Conservation (phyloP, 768 basidiomycete genomes). For the Myochromella boudieri region DNA sequence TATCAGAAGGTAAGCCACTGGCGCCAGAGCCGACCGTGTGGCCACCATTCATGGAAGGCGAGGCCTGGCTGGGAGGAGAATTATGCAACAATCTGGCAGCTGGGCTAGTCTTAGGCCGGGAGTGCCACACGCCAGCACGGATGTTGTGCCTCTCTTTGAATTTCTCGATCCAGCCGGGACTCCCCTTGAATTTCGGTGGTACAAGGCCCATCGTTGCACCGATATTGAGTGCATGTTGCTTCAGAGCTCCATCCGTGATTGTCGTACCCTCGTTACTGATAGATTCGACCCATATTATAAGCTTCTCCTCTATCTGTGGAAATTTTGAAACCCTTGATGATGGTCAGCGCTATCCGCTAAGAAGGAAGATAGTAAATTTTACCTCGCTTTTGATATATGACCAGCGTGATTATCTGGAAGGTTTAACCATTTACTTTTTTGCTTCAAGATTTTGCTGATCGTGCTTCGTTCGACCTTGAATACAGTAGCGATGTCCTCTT, state of each 20-base stretch:
- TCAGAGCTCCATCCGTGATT: constrained; percentile 66
- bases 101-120: no score
- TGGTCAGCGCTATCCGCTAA: constrained; percentile 12
- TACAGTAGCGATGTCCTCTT: constrained; percentile 78
- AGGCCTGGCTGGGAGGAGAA: constrained; percentile 41
- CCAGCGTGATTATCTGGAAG: constrained; percentile 58
- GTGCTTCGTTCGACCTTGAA: constrained; percentile 89
- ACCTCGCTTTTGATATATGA: constrained; percentile 73
- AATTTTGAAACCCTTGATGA: constrained; percentile 68
- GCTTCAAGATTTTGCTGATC: constrained; percentile 89
- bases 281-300: constrained; percentile 60
- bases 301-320: constrained; percentile 68
- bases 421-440: constrained; percentile 80
- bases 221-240: constrained; percentile 66
- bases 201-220: constrained; percentile 55
- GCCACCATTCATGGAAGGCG: no score
- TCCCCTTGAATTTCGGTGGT: constrained; percentile 86
- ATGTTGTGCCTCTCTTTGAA: constrained; percentile 86
- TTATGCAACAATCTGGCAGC: no score
- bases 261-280: constrained; percentile 43
- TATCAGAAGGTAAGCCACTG: constrained; percentile 17
- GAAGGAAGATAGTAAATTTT: constrained; percentile 14
- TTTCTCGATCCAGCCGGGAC: constrained; percentile 89
- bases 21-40: constrained; percentile 27
- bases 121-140: constrained; percentile 60